phyloP scores from a whole-genome alignment of 169 alveolate species.

The Cryptosporidium tyzzeri region DNA sequence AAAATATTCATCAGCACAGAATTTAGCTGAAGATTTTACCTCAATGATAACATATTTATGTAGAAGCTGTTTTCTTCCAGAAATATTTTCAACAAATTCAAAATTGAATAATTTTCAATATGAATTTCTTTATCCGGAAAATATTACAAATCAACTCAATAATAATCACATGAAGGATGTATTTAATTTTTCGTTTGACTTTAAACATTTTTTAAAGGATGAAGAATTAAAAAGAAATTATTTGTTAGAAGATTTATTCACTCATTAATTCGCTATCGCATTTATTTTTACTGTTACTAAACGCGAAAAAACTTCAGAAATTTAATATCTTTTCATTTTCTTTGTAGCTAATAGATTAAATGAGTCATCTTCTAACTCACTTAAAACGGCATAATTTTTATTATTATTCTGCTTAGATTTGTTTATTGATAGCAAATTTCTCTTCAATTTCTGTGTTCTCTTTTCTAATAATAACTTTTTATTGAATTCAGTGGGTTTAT shows the following conservation, averaged over 20 bases:
- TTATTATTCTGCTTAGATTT: slow-evolving; percentile 17
- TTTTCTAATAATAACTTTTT: slow-evolving; percentile 31
- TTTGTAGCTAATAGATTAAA: slow-evolving; percentile 34
- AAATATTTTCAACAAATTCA: neutral
- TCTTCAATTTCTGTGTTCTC: slow-evolving; percentile 50
- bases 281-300: neutral
- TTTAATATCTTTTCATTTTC: neutral
- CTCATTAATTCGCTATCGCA: neutral
- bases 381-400: neutral
- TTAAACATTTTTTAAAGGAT: neutral
- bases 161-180: slow-evolving; percentile 1
- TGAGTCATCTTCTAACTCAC: neutral
- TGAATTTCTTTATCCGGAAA: neutral
- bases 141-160: neutral
- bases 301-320: neutral
- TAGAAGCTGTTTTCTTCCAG: neutral
- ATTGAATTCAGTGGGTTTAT: slow-evolving; percentile 79
- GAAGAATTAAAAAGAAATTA: slow-evolving; percentile 13
- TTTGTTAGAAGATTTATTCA: neutral
- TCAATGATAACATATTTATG: neutral
- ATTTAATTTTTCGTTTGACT: slow-evolving; percentile 10
- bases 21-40: slow-evolving; percentile 21
- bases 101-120: neutral
- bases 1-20: slow-evolving; percentile 38
- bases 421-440: neutral